phyloP scores from a whole-genome alignment of 495 filamentous ascomycete species.

The Pyrenula aspistea region DNA sequence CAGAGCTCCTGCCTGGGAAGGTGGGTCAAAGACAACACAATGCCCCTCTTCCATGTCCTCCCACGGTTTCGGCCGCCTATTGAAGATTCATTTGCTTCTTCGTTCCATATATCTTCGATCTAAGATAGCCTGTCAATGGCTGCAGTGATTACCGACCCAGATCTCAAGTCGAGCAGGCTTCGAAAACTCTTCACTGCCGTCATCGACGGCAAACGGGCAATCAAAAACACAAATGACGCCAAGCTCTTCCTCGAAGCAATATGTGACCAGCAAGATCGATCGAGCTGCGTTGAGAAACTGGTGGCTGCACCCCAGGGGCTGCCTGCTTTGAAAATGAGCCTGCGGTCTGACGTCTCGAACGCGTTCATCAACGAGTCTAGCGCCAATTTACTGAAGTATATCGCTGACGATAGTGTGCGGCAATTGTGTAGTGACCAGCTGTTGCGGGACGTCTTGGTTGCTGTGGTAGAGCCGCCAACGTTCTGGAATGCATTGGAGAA shows the following conservation, averaged over 20 bases:
- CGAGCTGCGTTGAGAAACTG: constrained; percentile 41
- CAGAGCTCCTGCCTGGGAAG: no score
- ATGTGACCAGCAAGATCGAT: constrained; percentile 30
- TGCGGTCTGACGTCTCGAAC: constrained; percentile 35
- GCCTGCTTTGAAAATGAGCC: constrained; percentile 28
- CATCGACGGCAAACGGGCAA: constrained; percentile 16
- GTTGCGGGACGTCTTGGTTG: constrained; percentile 36
- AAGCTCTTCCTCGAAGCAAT: constrained; percentile 51
- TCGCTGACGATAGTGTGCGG: constrained; percentile 27
- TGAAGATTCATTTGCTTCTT: constrained; percentile 3
- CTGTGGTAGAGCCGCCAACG: constrained; percentile 44
- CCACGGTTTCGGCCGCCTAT: no score
- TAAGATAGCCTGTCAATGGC: no score
- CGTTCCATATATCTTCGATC: no score
- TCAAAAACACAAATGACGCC: constrained; percentile 24
- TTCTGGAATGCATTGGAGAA: constrained; percentile 48
- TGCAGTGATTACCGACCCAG: not conserved
- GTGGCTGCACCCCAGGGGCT: constrained; percentile 35
- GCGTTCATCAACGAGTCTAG: constrained; percentile 37
- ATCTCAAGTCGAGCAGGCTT: not conserved
- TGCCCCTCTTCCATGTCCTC: no score
- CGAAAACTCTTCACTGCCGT: constrained; percentile 19
- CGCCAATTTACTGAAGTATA: constrained; percentile 15
- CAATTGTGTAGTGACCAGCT: constrained; percentile 41
- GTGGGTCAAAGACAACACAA: no score